Conservation (phyloP, 352 stramenopile species). For the Saprolegnia diclina region DNA sequence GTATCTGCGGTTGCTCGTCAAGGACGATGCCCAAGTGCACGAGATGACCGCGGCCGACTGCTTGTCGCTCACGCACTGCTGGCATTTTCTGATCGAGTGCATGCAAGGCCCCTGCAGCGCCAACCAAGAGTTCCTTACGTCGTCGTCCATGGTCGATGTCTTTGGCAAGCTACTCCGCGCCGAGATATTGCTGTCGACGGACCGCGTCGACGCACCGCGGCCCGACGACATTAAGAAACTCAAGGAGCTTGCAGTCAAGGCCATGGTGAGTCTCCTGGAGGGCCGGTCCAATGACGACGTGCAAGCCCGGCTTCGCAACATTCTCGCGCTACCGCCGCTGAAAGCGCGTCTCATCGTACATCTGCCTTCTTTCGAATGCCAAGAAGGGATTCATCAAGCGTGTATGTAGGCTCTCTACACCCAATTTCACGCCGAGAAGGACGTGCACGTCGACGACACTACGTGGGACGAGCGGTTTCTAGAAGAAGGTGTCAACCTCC, state of each 20-base stretch:
- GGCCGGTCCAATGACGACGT: slow-evolving; percentile 6
- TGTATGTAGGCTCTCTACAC: neutral
- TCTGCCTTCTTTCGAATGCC: too few species aligned
- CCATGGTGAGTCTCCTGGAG: slow-evolving; percentile 27
- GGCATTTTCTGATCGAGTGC: slow-evolving; percentile 25
- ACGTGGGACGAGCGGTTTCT: slow-evolving; percentile 18
- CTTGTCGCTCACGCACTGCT: slow-evolving; percentile 16
- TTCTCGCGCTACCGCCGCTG: neutral
- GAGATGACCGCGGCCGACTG: neutral
- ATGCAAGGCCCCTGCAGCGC: slow-evolving; percentile 29
- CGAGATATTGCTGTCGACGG: neutral
- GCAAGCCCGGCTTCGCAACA: neutral
- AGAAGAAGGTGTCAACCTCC: slow-evolving; percentile 12
- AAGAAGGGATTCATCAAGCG: too few species aligned
- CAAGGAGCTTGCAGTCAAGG: slow-evolving; percentile 24
- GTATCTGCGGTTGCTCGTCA: slow-evolving; percentile 24
- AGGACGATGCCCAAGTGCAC: slow-evolving; percentile 23
- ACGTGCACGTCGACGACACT: neutral
- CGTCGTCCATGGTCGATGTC: slow-evolving; percentile 23
- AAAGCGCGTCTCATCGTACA: neutral
- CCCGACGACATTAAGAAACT: slow-evolving; percentile 13
- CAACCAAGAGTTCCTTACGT: slow-evolving; percentile 27
- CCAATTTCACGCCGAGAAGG: slow-evolving; percentile 10
- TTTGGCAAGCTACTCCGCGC: slow-evolving; percentile 26
- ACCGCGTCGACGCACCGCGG: slow-evolving; percentile 8